These are phyloP conservation scores for Solanum neorickii DNA, from an alignment of 257 asterid species.

Conservation along the genomic window DNA sequence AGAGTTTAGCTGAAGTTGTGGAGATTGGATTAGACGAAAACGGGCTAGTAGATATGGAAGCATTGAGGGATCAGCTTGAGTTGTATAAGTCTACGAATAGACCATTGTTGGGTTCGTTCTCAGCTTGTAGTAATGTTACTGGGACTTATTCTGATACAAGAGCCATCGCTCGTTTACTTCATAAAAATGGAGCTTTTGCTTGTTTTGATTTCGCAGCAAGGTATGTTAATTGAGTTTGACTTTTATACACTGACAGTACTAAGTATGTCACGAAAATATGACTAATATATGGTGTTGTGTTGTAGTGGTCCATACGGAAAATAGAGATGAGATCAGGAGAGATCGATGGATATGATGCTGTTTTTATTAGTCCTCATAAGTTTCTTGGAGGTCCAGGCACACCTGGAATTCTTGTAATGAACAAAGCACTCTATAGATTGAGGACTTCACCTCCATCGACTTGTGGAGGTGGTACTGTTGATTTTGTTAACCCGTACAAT, in stretches of 20 bases:
- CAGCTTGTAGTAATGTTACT: constrained; percentile 53
- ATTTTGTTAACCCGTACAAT: not conserved
- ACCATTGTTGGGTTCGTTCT: constrained; percentile 36
- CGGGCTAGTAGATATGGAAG: constrained; percentile 27
- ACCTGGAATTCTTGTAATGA: constrained; percentile 39
- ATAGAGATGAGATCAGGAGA: not conserved
- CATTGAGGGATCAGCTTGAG: constrained; percentile 12
- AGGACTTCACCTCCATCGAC: constrained; percentile 4
- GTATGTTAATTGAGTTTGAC: not conserved
- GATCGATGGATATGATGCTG: constrained; percentile 38
- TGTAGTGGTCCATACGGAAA: not conserved
- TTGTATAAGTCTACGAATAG: constrained; percentile 10
- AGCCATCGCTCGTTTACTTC: constrained; percentile 28
- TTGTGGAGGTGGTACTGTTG: not conserved
- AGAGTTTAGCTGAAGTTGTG: constrained; percentile 48
- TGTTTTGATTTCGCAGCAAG: not conserved
- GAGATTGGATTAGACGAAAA: constrained; percentile 32
- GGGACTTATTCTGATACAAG: constrained; percentile 29
- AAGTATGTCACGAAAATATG: not conserved
- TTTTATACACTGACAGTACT: not conserved
- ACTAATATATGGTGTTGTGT: not conserved
- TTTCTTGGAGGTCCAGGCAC: constrained; percentile 51
- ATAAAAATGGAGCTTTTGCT: constrained; percentile 4
- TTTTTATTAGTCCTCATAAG: constrained; percentile 38
- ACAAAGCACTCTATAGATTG: constrained; percentile 22